phyloP scores from a whole-genome alignment of 2,329 filamentous ascomycete species.

The Aspergillus tubingensis region DNA sequence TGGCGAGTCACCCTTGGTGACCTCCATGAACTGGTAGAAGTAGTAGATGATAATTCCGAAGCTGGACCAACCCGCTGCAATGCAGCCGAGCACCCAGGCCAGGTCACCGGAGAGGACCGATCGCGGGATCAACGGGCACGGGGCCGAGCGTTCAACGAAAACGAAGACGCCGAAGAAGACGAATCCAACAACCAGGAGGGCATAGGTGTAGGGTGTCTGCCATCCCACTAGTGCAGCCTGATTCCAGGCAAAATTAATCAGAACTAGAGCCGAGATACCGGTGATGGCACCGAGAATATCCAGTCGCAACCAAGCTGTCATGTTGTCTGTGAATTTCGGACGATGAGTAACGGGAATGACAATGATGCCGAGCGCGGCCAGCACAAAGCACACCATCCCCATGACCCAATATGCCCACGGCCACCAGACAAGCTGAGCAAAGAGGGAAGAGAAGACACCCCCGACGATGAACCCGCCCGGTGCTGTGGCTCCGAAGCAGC shows the following conservation, averaged over 20 bases:
- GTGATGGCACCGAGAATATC: slow-evolving; percentile 46
- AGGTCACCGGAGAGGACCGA: slow-evolving; percentile 50
- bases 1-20: slow-evolving; percentile 32
- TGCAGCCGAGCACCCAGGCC: slow-evolving; percentile 57
- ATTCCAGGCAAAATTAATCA: slow-evolving; percentile 71
- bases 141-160: slow-evolving; percentile 51
- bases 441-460: slow-evolving; percentile 42
- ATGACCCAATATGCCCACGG: slow-evolving; percentile 54
- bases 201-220: slow-evolving; percentile 56
- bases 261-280: slow-evolving; percentile 58
- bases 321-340: slow-evolving; percentile 12
- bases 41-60: slow-evolving; percentile 59
- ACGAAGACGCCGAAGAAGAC: slow-evolving; percentile 58
- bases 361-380: slow-evolving; percentile 39
- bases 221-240: slow-evolving; percentile 63
- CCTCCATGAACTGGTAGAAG: slow-evolving; percentile 53
- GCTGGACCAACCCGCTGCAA: slow-evolving; percentile 56
- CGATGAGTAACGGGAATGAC: slow-evolving; percentile 25
- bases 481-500: slow-evolving; percentile 53
- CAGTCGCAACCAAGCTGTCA: slow-evolving; percentile 26
- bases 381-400: slow-evolving; percentile 36
- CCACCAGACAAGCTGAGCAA: slow-evolving; percentile 51
- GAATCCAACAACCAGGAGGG: slow-evolving; percentile 59
- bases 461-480: slow-evolving; percentile 49
- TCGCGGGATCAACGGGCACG: slow-evolving; percentile 60